These are phyloP conservation scores for Cladosporium phlei DNA, from an alignment of 2,329 filamentous ascomycete species.

Conservation along the genomic window DNA sequence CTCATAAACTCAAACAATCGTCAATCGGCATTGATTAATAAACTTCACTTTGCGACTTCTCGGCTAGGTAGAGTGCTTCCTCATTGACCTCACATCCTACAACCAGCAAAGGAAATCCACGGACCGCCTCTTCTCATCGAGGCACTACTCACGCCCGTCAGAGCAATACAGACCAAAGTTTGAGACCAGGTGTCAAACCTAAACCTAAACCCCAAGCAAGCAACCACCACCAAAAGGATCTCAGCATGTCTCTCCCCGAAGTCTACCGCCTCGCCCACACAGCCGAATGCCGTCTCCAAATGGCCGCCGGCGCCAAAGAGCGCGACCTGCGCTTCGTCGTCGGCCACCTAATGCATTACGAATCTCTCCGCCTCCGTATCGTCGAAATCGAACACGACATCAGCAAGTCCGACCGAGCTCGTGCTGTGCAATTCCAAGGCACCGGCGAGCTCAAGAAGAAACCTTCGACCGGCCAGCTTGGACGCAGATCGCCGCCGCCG, in stretches of 20 bases:
- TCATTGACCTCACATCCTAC: not conserved
- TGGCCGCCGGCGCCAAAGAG: slow-evolving; percentile 30
- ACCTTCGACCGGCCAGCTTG: slow-evolving; percentile 21
- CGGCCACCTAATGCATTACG: slow-evolving; percentile 34
- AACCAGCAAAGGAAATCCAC: not conserved
- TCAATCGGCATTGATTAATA: slow-evolving; percentile 11
- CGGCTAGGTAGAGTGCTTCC: no score
- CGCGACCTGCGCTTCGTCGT: slow-evolving; percentile 33
- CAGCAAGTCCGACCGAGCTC: slow-evolving; percentile 20
- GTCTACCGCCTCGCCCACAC: slow-evolving; percentile 33
- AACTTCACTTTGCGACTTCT: no score
- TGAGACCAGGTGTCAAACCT: no score
- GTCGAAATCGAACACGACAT: slow-evolving; percentile 34
- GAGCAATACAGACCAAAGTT: no score
- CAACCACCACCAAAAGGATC: no score
- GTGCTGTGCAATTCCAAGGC: slow-evolving; percentile 24
- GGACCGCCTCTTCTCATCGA: no score
- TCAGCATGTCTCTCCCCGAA: slow-evolving; percentile 31
- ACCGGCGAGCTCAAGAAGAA: slow-evolving; percentile 24
- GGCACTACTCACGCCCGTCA: no score
- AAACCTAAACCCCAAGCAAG: no score
- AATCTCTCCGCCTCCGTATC: slow-evolving; percentile 31
- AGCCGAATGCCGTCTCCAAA: slow-evolving; percentile 32
- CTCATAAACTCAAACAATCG: slow-evolving; percentile 13
- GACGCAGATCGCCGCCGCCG: slow-evolving; percentile 25